Conservation (phyloP, 2,329 filamentous ascomycete species). For the Leptographium radiaticola region DNA sequence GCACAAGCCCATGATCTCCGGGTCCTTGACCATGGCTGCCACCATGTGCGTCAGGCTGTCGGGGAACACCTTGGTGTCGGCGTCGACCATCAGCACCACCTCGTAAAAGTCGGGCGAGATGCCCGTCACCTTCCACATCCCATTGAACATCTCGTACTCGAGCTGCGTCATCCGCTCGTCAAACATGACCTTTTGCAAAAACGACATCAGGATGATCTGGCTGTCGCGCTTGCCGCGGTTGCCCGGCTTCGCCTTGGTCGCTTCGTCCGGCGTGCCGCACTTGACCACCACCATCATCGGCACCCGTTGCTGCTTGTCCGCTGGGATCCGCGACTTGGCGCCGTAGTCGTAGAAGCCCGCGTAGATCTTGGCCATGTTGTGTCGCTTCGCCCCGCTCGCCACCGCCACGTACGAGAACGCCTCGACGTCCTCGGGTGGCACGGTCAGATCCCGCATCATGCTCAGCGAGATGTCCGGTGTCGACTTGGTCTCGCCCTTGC, state of each 20-base stretch:
- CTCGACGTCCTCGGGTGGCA: conserved; percentile 68
- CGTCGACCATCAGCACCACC: conserved; percentile 96
- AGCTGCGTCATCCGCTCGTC: conserved; percentile 99
- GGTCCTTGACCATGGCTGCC: conserved; percentile 97
- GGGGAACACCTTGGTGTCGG: conserved; percentile 97
- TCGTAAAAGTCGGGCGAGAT: conserved; percentile 98
- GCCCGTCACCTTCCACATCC: conserved; percentile 95
- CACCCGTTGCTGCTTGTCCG: conserved; percentile 86
- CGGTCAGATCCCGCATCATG: conserved; percentile 90
- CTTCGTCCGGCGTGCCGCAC: conserved; percentile 84
- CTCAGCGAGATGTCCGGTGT: conserved; percentile 81
- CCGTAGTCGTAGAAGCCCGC: conserved; percentile 98
- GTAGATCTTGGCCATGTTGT: conserved; percentile 99
- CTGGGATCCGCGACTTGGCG: conserved; percentile 59
- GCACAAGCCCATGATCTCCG: conserved; percentile 97
- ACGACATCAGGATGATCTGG: conserved; percentile 98
- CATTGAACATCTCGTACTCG: conserved; percentile 99
- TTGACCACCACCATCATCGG: conserved; percentile 97
- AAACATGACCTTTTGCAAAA: conserved; percentile 99
- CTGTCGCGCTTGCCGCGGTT: conserved; percentile 98
- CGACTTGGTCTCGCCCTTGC: conserved; percentile 71
- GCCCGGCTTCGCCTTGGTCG: conserved; percentile 70
- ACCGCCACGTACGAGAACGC: conserved; percentile 95
- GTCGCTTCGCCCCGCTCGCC: conserved; percentile 86
- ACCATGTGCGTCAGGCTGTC: conserved; percentile 98